These are phyloP conservation scores for Camellia oleifera DNA, from an alignment of 179 eudicot species.

Conservation along the genomic window DNA sequence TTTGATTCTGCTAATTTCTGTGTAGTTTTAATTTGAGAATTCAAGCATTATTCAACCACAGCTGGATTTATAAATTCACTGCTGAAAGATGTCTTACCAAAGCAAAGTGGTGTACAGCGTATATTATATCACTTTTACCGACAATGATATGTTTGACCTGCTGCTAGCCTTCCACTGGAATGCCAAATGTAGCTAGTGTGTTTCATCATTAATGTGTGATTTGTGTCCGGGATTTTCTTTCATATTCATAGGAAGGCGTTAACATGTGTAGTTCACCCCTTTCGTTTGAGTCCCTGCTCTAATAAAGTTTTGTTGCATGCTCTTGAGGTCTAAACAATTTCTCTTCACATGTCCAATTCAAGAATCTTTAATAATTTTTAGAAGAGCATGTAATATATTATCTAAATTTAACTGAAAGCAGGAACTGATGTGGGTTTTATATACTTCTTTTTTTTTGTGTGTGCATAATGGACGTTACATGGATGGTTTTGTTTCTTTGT, in stretches of 20 bases:
- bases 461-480: not conserved
- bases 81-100: not conserved
- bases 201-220: not conserved
- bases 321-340: not conserved
- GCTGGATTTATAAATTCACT: not conserved
- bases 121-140: not conserved
- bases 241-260: not conserved
- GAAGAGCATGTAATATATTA: not conserved
- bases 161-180: not conserved
- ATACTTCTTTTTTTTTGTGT: not conserved
- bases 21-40: not conserved
- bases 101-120: not conserved
- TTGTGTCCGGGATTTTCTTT: not conserved
- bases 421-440: not conserved
- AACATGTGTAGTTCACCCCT: not conserved
- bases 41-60: not conserved
- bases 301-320: not conserved
- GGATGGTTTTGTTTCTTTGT: not conserved
- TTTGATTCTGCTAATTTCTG: not conserved
- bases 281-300: not conserved
- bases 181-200: not conserved
- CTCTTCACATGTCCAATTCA: not conserved
- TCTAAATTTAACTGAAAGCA: not conserved
- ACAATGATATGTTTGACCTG: not conserved
- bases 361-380: not conserved